Evolutionary conservation across 2,329 filamentous ascomycete species (phyloP), one percentile per base, ranked within the genome.

Genomic region (Alternaria burnsii): DNA sequence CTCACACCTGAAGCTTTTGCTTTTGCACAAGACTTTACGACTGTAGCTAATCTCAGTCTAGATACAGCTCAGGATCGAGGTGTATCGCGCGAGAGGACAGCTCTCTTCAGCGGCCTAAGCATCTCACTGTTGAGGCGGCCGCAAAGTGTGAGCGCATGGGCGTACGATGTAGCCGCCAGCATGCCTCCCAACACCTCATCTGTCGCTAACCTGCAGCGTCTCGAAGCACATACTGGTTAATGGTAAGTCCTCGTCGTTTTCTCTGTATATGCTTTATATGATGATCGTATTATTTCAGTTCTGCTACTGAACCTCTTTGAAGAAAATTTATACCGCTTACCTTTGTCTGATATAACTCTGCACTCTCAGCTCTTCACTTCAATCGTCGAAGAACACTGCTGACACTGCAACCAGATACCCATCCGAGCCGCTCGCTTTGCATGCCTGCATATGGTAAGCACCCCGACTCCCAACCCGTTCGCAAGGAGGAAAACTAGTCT

Each of bases 241-340:
- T 44, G 34, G 68, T 74, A 71, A 72, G 71, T 63, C 18, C 9
- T 32, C 9, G 24, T 20, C 24, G 44, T 10, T 24, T 34, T 36
- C 20, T 41, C 24, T 38, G 22, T 9, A 40, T 57, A 24, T 20
- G 18, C 51, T 68, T 71, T 62, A 68, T 22, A 75, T 78, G 76
- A 78, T 78, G 76, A 74, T 65, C 70, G 71, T 73, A 72, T 78
- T 79, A 78, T 82, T 82, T 83, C 85, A 87, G 85, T 87, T 87
- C 85, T 87, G 85, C 85, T 87, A 85, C 85, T 86, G 85, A 86
- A 85, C 76, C 73, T 59, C 69, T 74, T 84, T 86, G 85, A 85
- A 83, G 85, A 86, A 76, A 85, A 81, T 72, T 81, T 80, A 82
- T 84, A 85, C 83, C 79, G 72, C 83, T 84, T 86, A 86, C 84